Conservation (phyloP, 2,329 filamentous ascomycete genomes). For the Aspergillus sp. region DNA sequence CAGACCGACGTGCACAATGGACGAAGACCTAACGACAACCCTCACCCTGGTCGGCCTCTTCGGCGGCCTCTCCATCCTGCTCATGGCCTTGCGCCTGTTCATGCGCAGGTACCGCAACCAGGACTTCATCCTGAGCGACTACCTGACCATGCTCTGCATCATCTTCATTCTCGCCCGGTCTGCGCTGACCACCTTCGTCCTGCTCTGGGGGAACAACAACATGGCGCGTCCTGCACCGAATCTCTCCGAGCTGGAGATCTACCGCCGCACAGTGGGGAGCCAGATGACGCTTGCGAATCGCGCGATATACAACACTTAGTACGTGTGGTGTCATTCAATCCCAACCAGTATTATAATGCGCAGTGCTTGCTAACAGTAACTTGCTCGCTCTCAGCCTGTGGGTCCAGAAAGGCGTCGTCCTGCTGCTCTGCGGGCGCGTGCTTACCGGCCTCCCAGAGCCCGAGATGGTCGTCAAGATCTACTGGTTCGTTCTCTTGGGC, state of each 20-base stretch:
- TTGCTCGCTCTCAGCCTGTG: conserved; percentile 7
- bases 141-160: conserved; percentile 13
- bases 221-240: not conserved
- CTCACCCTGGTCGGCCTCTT: conserved; percentile 9
- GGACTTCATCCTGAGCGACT: conserved; percentile 15
- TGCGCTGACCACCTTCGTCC: conserved; percentile 2
- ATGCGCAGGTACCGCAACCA: conserved; percentile 13
- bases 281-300: conserved; percentile 2
- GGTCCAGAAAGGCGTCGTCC: conserved; percentile 13
- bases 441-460: conserved; percentile 11
- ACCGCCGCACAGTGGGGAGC: conserved; percentile 7
- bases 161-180: conserved; percentile 4
- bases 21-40: not conserved
- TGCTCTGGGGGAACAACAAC: conserved; percentile 9
- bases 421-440: conserved; percentile 13
- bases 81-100: conserved; percentile 12
- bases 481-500: conserved; percentile 5
- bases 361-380: not conserved
- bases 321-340: too few relatives aligned
- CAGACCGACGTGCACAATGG: not conserved
- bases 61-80: conserved; percentile 5
- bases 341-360: too few relatives aligned
- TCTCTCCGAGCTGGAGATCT: not conserved
- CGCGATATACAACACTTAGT: conserved; percentile 12
- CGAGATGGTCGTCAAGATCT: conserved; percentile 12